Evolutionary conservation across 257 asterid genomes (phyloP).

Genomic region (Ehretia macrophylla): DNA sequence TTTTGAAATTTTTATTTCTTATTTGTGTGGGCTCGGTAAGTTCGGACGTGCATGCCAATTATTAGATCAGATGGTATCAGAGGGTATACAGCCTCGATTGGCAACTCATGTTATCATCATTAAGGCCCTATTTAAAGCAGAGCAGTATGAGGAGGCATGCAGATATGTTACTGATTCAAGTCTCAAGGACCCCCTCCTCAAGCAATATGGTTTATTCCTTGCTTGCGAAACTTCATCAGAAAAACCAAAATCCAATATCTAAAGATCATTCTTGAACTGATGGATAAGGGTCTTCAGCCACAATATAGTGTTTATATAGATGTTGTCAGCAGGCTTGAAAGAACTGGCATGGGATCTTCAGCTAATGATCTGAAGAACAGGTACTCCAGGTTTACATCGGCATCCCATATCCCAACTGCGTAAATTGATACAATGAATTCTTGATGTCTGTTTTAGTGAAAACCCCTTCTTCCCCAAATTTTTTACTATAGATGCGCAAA

Average conservation of each 20-base stretch:
- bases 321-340: conserved; percentile 38
- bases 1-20: conserved; percentile 53
- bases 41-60: conserved; percentile 37
- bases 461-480: no score
- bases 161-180: conserved; percentile 47
- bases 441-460: no score
- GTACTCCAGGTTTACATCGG: conserved; percentile 10
- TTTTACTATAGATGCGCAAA: no score
- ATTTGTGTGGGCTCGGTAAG: conserved; percentile 37
- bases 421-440: background rate
- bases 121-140: conserved; percentile 41
- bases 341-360: conserved; percentile 33
- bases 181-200: conserved; percentile 26
- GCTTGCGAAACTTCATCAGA: conserved; percentile 51
- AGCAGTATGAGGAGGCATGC: conserved; percentile 42
- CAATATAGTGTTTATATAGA: conserved; percentile 37
- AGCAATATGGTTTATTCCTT: conserved; percentile 47
- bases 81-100: conserved; percentile 48
- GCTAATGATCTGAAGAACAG: conserved; percentile 35
- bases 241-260: conserved; percentile 42
- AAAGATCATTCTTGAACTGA: conserved; percentile 53
- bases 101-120: conserved; percentile 46
- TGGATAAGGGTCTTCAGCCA: conserved; percentile 66
- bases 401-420: background rate
- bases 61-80: conserved; percentile 47